Conservation (phyloP, 495 filamentous ascomycete species). For the Talaromyces thailandensis region DNA sequence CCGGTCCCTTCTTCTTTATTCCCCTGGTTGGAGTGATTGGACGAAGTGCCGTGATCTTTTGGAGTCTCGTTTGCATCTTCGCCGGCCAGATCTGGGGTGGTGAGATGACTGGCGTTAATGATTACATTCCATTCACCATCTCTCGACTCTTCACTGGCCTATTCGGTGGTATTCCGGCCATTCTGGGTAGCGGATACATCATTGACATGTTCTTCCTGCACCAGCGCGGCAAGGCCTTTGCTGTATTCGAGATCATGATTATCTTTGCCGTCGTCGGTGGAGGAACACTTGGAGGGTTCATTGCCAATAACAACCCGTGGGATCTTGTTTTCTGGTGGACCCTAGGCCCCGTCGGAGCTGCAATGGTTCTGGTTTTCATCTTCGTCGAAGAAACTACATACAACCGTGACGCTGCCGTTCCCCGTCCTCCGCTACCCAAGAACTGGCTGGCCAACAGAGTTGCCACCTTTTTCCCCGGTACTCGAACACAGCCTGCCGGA, state of each 20-base stretch:
- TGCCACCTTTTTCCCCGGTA: constrained; percentile 37
- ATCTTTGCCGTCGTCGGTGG: constrained; percentile 32
- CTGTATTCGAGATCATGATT: constrained; percentile 28
- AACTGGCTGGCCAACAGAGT: constrained; percentile 27
- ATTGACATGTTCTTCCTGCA: constrained; percentile 40
- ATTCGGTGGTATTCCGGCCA: constrained; percentile 28
- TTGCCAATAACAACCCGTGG: constrained; percentile 31
- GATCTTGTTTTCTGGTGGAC: constrained; percentile 44
- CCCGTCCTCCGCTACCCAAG: constrained; percentile 11
- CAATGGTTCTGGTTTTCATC: constrained; percentile 32
- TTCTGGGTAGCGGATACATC: constrained; percentile 30
- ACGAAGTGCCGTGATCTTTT: constrained; percentile 33
- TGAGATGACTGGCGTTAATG: constrained; percentile 27
- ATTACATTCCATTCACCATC: constrained; percentile 35
- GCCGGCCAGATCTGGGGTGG: constrained; percentile 31
- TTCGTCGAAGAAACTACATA: constrained; percentile 39
- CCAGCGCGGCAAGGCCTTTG: constrained; percentile 36
- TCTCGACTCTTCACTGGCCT: constrained; percentile 34
- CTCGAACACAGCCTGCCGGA: constrained; percentile 20
- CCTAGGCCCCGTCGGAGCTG: constrained; percentile 27
- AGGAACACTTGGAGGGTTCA: constrained; percentile 38
- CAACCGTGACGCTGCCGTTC: constrained; percentile 12
- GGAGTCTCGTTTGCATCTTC: constrained; percentile 27
- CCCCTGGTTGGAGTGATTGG: constrained; percentile 30
- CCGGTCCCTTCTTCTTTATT: constrained; percentile 34